Base-by-base conservation (phyloP, 106 monocot species). In the Amphibolis antarctica region DNA sequence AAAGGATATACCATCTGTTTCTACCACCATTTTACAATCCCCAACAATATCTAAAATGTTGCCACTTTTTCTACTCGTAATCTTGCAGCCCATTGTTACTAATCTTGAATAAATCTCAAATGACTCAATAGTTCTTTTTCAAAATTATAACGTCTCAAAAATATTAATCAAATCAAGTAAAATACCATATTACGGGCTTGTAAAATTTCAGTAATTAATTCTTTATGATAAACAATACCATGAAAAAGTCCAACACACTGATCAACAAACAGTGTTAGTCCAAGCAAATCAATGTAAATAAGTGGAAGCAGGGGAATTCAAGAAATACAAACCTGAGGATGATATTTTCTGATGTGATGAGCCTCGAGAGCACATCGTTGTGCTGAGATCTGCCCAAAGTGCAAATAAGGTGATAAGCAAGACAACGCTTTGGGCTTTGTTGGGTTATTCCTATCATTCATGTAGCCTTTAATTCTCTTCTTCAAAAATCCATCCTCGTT, bases 321-420 rank as follows among this genome's bases (percentile, higher is more conserved):
- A 26, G 24, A 63, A 29, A 57, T 24, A 15, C 60, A 44, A 10
- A 98, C 96, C 82, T 98, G 65, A 0, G 80, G 74, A 60, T 74
- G 55, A 50, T 75, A 76, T 23, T 79, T 90, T 66, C 74, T 80
- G 43, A 74, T 48, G 4, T 61, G 44, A 22, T 60, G 67, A 6
- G 96, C 96, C 69, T 82, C 82, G 44, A 98, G 68, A 27, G 90
- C 96, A 59, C 89, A 86, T 23, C 90, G 72, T 59, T 98, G 96
- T 5, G 86, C 78, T 0, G 96, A 86, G 20, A 98, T 90, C 9
- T 90, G 90, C 42, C 96, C 96, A 67, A 87, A 98, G 61, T 98
- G 96, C 25, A 98, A 74, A 63, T 98, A 98, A 56, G 96, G 96
- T 5, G 96, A 98, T 22, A 98, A 73, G 22, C 84, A 68, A 0